A percentile compares a stretch with the other conserved stretches of the same genome.
Conservation (phyloP, 1,284 basidiomycete species). For the Cryptococcus sp. region DNA sequence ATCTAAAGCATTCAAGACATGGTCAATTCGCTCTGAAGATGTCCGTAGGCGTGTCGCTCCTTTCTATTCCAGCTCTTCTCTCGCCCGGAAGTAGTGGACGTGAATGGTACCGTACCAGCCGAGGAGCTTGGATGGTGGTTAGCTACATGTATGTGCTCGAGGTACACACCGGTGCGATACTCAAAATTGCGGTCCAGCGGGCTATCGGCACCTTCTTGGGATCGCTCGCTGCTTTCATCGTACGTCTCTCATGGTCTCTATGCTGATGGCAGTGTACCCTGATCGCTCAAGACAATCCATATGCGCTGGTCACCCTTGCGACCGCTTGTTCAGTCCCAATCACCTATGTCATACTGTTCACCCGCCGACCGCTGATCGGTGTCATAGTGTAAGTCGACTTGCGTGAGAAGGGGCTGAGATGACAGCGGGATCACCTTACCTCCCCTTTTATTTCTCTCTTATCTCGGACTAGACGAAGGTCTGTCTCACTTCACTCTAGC, state of each 20-base stretch:
- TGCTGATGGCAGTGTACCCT: constrained; percentile 32
- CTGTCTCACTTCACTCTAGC: constrained; percentile 30
- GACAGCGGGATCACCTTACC: constrained; percentile 46
- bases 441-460: constrained; percentile 48
- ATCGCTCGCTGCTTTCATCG: constrained; percentile 45
- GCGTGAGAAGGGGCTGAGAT: background rate
- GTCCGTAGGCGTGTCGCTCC: constrained; percentile 45
- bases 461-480: constrained; percentile 29
- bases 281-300: constrained; percentile 46
- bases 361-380: constrained; percentile 6
- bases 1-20: constrained; percentile 47
- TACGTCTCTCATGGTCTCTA: constrained; percentile 19
- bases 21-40: constrained; percentile 49
- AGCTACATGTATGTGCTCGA: constrained; percentile 52
- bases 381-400: constrained; percentile 42
- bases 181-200: constrained; percentile 48
- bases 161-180: constrained; percentile 50
- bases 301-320: constrained; percentile 47
- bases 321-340: constrained; percentile 44
- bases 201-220: constrained; percentile 50
- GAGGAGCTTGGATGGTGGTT: constrained; percentile 49
- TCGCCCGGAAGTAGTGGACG: constrained; percentile 30
- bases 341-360: constrained; percentile 44
- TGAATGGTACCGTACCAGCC: constrained; percentile 42
- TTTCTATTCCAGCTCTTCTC: constrained; percentile 49